Evolutionary conservation across 2,329 filamentous ascomycete species (phyloP), one percentile per base, ranked within the genome.

Genomic region (Fusarium graminum): DNA sequence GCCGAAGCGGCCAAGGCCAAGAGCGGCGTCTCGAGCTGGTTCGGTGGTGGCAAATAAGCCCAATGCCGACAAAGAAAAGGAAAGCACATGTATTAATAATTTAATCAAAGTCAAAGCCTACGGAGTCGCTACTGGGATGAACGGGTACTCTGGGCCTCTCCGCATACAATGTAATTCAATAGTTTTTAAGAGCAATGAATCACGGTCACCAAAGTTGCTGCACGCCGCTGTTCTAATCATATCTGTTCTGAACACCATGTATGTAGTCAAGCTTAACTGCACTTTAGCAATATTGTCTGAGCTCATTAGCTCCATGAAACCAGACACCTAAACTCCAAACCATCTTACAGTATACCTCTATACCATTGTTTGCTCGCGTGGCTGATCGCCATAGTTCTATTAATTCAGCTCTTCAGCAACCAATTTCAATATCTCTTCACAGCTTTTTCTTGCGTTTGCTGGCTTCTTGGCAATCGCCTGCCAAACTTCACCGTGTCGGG

Each of bases 401-500:
- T 71, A 76, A 58, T 74, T 79, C 36, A 82, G 52, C 62, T 76
- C 76, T 8, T 73, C 84, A 1, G 91, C 90, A 22, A 96, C 94
- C 65, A 93, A 78, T 80, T 91, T 92, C 72, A 99, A 76, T 16
- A 97, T 85, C 76, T 97, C 93, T 78, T 97, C 94, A 0, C 87
- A 86, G 12, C 84, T 83, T 81, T 90, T 90, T 53, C 86, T 82
- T 25, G 91, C 91, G 78, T 97, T 96, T 78, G 84, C 86, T 1
- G 94, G 94, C 72, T 94, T 88, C 83, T 99, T 99, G 17, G 90
- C 88, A 6, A 97, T 84, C 10, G 82, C 80, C 81, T 97, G 92
- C 95, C 95, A 99, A 26, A 91, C 82, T 83, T 99, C 95, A 14
- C 95, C 95, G 77, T 99, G 93, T 72, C 90, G 89, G 5, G 96